A percentile compares a stretch with the other conserved stretches of the same genome.
These are phyloP conservation scores for Tricholoma flavovirens DNA, from an alignment of 768 basidiomycete species.

Conservation along the genomic window DNA sequence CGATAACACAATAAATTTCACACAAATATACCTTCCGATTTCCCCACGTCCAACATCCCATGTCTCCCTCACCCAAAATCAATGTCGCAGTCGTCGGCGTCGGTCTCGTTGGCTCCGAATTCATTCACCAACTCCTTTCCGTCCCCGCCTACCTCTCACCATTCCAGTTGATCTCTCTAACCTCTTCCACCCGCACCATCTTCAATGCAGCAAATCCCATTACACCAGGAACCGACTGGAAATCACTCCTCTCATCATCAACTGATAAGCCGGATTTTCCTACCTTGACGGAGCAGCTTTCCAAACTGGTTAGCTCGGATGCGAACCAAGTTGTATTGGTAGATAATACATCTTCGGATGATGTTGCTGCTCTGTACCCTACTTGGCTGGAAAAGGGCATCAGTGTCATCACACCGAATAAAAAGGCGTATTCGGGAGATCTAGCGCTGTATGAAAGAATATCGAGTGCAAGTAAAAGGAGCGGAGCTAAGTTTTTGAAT, in stretches of 20 bases:
- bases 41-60: conserved; percentile 10
- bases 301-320: conserved; percentile 31
- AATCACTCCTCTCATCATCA: conserved; percentile 31
- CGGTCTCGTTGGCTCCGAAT: conserved; percentile 87
- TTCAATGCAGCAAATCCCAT: conserved; percentile 43
- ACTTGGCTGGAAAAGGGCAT: conserved; percentile 72
- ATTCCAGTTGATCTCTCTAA: conserved; percentile 63
- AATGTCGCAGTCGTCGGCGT: conserved; percentile 83
- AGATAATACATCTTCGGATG: conserved; percentile 88
- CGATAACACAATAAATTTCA: neutral
- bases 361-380: conserved; percentile 78
- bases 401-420: conserved; percentile 93
- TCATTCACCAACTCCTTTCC: conserved; percentile 74
- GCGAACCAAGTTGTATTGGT: conserved; percentile 62
- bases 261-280: conserved; percentile 45
- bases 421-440: conserved; percentile 87
- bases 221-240: conserved; percentile 32
- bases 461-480: conserved; percentile 47
- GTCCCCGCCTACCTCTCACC: conserved; percentile 49
- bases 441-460: conserved; percentile 66
- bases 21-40: conserved; percentile 2
- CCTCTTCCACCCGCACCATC: conserved; percentile 59
- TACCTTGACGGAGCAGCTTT: conserved; percentile 39
- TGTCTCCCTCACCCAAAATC: conserved; percentile 19
- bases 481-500: conserved; percentile 67